Percentiles rank a stretch among this genome's conserved stretches.
Evolutionary conservation across 257 asterid genomes (phyloP).

Genomic region (Perilla frutescens): DNA sequence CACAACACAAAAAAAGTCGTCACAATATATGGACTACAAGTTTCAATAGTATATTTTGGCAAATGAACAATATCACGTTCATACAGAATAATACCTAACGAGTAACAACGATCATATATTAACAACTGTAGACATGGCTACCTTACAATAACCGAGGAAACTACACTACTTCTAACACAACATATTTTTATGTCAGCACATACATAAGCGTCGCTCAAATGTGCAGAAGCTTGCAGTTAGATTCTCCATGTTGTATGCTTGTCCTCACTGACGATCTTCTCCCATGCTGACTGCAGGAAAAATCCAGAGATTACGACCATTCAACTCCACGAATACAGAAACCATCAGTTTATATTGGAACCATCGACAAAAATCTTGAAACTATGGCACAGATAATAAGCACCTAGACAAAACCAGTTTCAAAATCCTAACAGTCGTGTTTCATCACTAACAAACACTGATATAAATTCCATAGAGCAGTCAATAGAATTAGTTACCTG

Average conservation of each 20-base stretch:
- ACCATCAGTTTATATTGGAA: not conserved
- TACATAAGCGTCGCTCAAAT: not conserved
- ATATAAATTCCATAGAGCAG: not conserved
- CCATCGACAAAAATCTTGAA: no score
- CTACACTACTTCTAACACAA: slow-evolving; percentile 11
- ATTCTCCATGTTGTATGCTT: not conserved
- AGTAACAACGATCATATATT: not conserved
- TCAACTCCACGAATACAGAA: not conserved
- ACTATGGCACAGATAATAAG: not conserved
- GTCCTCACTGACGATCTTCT: slow-evolving; percentile 15
- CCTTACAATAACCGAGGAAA: slow-evolving; percentile 2
- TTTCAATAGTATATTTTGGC: no score
- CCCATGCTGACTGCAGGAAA: slow-evolving; percentile 20
- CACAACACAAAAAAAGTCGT: no score
- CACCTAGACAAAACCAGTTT: not conserved
- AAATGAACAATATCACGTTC: not conserved
- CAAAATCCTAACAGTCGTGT: not conserved
- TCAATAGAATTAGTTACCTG: slow-evolving; percentile 18
- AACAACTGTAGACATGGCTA: slow-evolving; percentile 6
- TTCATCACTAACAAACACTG: slow-evolving; percentile 5
- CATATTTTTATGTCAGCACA: slow-evolving; percentile 15
- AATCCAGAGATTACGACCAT: not conserved
- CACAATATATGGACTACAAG: no score
- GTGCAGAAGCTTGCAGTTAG: slow-evolving; percentile 5
- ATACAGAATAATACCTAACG: not conserved